A percentile compares a stretch with the other conserved stretches of the same genome.
Conservation (phyloP, 345 rosid genomes). For the Cardamine chenopodiifolia region DNA sequence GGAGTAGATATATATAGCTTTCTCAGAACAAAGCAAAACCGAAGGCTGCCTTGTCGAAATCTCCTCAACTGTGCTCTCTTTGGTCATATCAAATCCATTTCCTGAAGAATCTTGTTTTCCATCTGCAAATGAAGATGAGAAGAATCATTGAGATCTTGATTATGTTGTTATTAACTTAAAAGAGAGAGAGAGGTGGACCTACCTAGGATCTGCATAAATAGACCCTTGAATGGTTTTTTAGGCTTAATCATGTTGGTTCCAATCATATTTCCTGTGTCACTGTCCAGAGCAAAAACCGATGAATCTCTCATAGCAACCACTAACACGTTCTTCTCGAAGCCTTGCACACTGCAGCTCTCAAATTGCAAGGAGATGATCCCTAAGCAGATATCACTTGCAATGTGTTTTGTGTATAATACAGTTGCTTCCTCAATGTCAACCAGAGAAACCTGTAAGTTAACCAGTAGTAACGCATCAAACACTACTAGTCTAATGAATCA, state of each 20-base stretch:
- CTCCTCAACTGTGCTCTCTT: constrained; percentile 52
- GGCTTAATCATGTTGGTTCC: constrained; percentile 67
- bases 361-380: constrained; percentile 70
- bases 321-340: constrained; percentile 77
- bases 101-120: constrained; percentile 54
- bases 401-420: constrained; percentile 56
- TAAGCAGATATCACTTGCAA: constrained; percentile 66
- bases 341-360: constrained; percentile 67
- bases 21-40: constrained; percentile 78
- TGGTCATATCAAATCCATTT: constrained; percentile 40
- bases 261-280: constrained; percentile 67
- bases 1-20: constrained; percentile 79
- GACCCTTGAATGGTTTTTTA: constrained; percentile 80
- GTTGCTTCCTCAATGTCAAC: constrained; percentile 63
- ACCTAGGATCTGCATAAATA: constrained; percentile 80
- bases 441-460: constrained; percentile 61
- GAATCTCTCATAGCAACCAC: constrained; percentile 84
- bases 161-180: background rate
- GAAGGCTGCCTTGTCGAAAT: constrained; percentile 51
- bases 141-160: constrained; percentile 16
- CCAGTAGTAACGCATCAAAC: constrained; percentile 12
- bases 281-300: constrained; percentile 70
- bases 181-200: constrained; percentile 8
- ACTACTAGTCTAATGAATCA: background rate
- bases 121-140: constrained; percentile 43